These are phyloP conservation scores for Lotus japonicus DNA, from an alignment of 306 rosid genomes.

Conservation along the genomic window DNA sequence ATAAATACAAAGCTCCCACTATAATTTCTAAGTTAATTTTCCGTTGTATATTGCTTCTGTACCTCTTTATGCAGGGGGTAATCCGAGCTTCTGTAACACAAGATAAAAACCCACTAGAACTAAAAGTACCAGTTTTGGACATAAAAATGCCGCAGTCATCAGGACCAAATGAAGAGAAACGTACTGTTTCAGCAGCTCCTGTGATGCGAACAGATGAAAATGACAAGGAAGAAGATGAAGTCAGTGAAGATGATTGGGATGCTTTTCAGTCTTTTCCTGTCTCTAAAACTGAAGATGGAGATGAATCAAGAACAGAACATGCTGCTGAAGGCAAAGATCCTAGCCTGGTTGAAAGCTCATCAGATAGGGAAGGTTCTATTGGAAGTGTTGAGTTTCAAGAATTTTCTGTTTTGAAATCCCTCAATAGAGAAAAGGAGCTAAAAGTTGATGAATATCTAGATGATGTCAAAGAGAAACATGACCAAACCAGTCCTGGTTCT, in stretches of 20 bases:
- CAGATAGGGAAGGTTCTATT: slow-evolving; percentile 20
- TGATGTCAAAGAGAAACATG: slow-evolving; percentile 20
- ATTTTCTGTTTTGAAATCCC: slow-evolving; percentile 22
- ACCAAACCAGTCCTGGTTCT: slow-evolving; percentile 14
- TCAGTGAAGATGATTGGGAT: slow-evolving; percentile 92
- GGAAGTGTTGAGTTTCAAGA: slow-evolving; percentile 29
- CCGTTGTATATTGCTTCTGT: slow-evolving; percentile 1
- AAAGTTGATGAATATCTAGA: slow-evolving; percentile 21
- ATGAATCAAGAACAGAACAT: slow-evolving; percentile 33
- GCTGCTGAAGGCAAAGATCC: slow-evolving; percentile 30
- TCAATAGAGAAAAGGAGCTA: slow-evolving; percentile 8
- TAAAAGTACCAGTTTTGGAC: slow-evolving; percentile 49
- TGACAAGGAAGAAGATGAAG: slow-evolving; percentile 37
- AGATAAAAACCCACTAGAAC: slow-evolving; percentile 47
- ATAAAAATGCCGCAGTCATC: slow-evolving; percentile 55
- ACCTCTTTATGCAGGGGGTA: slow-evolving; percentile 43
- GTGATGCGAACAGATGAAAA: slow-evolving; percentile 15
- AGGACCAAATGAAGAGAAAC: slow-evolving; percentile 38
- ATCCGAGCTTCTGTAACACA: slow-evolving; percentile 85
- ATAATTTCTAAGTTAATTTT: not conserved
- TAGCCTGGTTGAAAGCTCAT: slow-evolving; percentile 26
- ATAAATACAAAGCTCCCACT: not conserved
- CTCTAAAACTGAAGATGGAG: slow-evolving; percentile 43
- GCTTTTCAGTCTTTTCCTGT: slow-evolving; percentile 85
- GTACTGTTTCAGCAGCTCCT: slow-evolving; percentile 15